Percentiles rank a stretch among this genome's conserved stretches.
Conservation (phyloP, 202 grass and related monocot genomes). For the Dendrocalamus latiflorus region DNA sequence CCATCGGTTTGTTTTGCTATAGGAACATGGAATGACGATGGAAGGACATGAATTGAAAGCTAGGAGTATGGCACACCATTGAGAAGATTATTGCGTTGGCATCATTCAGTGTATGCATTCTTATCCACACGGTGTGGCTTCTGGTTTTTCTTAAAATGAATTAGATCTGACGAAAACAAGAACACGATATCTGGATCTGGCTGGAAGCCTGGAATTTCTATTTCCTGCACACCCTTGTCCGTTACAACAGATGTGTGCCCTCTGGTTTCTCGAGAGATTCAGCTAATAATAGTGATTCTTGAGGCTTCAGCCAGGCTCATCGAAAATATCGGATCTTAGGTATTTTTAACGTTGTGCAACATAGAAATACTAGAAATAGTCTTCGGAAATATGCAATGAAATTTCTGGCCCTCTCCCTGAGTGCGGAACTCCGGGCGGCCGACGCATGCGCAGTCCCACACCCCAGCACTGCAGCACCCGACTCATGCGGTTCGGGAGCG, state of each 20-base stretch:
- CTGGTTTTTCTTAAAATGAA: no score
- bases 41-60: background rate
- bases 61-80: background rate
- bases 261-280: background rate
- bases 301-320: background rate
- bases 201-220: background rate
- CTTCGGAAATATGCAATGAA: no score
- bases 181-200: background rate
- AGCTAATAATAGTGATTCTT: background rate
- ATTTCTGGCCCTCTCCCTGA: no score
- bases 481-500: no score
- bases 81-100: background rate
- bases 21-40: background rate
- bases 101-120: background rate
- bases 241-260: background rate
- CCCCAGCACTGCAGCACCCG: no score
- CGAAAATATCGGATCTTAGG: background rate
- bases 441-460: fast-evolving
- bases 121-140: background rate
- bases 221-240: background rate
- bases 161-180: no score
- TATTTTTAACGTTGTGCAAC: no score
- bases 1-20: background rate
- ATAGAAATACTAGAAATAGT: no score
- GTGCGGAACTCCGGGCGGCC: fast-evolving